Percentiles rank a stretch among this genome's conserved stretches.
Evolutionary conservation across 495 filamentous ascomycete species (phyloP).

Genomic region (Xylaria grammica): DNA sequence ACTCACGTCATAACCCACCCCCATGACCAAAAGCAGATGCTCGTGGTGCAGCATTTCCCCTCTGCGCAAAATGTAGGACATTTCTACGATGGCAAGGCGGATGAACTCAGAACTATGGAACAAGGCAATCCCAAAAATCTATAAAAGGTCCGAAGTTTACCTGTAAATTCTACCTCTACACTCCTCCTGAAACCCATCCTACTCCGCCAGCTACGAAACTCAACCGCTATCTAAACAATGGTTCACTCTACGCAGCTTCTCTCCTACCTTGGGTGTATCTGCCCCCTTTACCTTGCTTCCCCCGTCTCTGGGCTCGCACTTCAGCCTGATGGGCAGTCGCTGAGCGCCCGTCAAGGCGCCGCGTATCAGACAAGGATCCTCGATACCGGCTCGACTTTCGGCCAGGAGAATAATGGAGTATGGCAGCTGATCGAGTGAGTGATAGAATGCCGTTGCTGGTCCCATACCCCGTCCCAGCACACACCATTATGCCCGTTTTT

Average conservation of each 20-base stretch:
- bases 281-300: background rate
- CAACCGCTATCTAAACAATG: background rate
- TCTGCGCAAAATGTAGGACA: background rate
- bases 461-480: too few relatives aligned
- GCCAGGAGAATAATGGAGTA: conserved; percentile 15
- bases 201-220: background rate
- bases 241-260: background rate
- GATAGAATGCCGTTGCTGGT: background rate
- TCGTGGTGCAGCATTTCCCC: background rate
- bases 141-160: background rate
- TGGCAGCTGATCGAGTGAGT: conserved; percentile 22
- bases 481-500: too few relatives aligned
- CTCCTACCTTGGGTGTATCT: conserved; percentile 9
- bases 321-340: background rate
- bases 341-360: conserved; percentile 5
- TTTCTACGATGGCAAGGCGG: background rate
- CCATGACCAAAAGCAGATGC: background rate
- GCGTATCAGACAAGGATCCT: conserved; percentile 3
- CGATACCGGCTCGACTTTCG: conserved; percentile 8
- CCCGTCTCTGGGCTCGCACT: background rate
- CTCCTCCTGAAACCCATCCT: background rate
- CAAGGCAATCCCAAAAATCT: background rate
- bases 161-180: background rate
- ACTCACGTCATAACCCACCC: background rate
- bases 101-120: background rate